These are phyloP conservation scores for Rhodotorula paludigena DNA, from an alignment of 768 basidiomycete genomes.

Conservation along the genomic window DNA sequence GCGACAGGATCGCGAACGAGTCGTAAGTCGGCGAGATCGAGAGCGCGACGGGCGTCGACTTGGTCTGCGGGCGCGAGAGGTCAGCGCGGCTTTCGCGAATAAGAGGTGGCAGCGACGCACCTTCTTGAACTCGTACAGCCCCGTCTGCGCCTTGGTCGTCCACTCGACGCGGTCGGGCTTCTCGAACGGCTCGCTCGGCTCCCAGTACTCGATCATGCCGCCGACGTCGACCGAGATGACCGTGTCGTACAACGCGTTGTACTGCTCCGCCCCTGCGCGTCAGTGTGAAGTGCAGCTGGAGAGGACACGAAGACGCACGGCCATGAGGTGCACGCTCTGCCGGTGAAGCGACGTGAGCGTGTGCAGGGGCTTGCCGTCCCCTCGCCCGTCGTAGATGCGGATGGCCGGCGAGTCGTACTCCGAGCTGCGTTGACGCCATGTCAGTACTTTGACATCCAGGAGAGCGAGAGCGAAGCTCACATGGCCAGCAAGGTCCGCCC, in stretches of 20 bases:
- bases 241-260: conserved; percentile 80
- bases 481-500: conserved; percentile 83
- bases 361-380: conserved; percentile 70
- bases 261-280: conserved; percentile 60
- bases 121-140: conserved; percentile 98
- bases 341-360: conserved; percentile 73
- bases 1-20: conserved; percentile 86
- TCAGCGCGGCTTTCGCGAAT: not conserved
- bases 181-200: conserved; percentile 78
- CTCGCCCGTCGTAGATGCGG: conserved; percentile 86
- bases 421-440: conserved; percentile 55
- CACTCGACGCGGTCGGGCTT: conserved; percentile 77
- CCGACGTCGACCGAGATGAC: conserved; percentile 91
- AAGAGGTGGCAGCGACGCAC: conserved; percentile 49
- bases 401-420: conserved; percentile 70
- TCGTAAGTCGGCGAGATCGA: conserved; percentile 83
- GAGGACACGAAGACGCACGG: conserved; percentile 55
- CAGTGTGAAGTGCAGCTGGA: not conserved
- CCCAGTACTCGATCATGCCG: conserved; percentile 96
- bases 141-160: conserved; percentile 84
- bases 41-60: conserved; percentile 84
- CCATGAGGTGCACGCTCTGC: conserved; percentile 83
- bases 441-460: not conserved
- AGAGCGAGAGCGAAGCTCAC: conserved; percentile 56
- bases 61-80: conserved; percentile 57